Conservation (phyloP, 2,329 filamentous ascomycete genomes). For the Cladosporium oxysporum region DNA sequence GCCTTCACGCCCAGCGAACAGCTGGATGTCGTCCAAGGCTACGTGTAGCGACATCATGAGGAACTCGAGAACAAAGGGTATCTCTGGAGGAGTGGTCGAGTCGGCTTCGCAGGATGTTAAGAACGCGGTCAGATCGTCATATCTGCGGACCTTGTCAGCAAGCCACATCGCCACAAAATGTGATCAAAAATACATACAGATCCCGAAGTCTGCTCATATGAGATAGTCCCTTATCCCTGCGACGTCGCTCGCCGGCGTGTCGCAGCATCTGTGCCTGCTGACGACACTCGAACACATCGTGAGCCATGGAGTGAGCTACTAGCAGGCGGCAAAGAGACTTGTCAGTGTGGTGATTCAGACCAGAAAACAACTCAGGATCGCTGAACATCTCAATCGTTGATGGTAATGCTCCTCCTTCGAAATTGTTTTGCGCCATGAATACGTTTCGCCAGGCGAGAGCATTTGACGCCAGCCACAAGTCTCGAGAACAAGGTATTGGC, state of each 20-base stretch:
- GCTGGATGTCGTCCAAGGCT: constrained; percentile 62
- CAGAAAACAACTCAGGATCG: constrained; percentile 22
- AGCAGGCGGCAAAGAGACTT: constrained; percentile 59
- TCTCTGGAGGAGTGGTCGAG: constrained; percentile 30
- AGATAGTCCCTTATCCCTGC: constrained; percentile 30
- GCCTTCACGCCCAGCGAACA: constrained; percentile 65
- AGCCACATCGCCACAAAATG: neutral
- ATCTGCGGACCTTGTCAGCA: constrained; percentile 5
- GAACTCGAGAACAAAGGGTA: constrained; percentile 46
- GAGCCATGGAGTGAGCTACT: constrained; percentile 59
- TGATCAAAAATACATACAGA: constrained; percentile 13
- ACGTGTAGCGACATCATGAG: constrained; percentile 64
- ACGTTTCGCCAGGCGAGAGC: constrained; percentile 63
- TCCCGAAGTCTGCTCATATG: constrained; percentile 28
- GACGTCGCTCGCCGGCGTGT: constrained; percentile 25
- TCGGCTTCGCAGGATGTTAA: constrained; percentile 28
- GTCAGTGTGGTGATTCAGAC: constrained; percentile 53
- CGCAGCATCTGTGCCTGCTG: constrained; percentile 43
- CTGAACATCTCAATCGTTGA: constrained; percentile 50
- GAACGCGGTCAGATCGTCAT: constrained; percentile 27
- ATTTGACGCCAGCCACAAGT: constrained; percentile 65
- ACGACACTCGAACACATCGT: constrained; percentile 61
- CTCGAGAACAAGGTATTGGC: constrained; percentile 61
- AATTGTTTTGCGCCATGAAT: constrained; percentile 47
- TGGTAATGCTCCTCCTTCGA: constrained; percentile 42